Evolutionary conservation across 148 eudicot genomes (phyloP), one percentile per base, ranked within the genome.

Genomic region (Fagopyrum esculentum): DNA sequence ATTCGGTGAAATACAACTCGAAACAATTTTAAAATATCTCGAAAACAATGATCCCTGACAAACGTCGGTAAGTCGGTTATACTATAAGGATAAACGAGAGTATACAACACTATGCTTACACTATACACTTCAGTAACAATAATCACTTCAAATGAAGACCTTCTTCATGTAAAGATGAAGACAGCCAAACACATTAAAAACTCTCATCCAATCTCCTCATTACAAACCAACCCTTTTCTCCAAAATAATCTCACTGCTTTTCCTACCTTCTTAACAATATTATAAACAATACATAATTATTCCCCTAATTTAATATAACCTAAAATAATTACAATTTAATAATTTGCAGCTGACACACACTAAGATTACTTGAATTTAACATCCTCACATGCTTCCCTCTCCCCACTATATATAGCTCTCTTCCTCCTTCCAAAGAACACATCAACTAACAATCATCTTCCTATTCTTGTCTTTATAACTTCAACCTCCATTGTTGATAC

Each of bases 361-460:
- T 63, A 0, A 63, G 16, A 6, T 11, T 61, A 61, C 45, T 63
- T 63, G 45, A 13, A 30, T 29, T 29, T 63, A 30, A 63, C 45
- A 30, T 12, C 45, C 16, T 30, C 69, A 63, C 44, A 63, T 63
- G 69, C 44, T 9, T 59, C 3, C 64, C 40, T 19, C 10, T 1
- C 66, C 45, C 69, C 44, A 63, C n/a, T 63, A 29, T 63, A 63
- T 26, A 63, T 63, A 63, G 26, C 69, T 43, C 69, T 29, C 69
- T 44, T 29, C 69, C 44, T 63, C 69, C 69, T 43, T 63, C 69
- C 69, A 63, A 63, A 35, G 40, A 63, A 30, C 69, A 63, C 69
- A 63, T 29, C 44, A 30, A 35, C 40, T 35, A 35, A 35, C 40
- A 35, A 63, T 29, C 45, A 29, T 8, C 30, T 57, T 55, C 17